Conservation (phyloP, 495 filamentous ascomycete species). For the Bombardia bombarda region DNA sequence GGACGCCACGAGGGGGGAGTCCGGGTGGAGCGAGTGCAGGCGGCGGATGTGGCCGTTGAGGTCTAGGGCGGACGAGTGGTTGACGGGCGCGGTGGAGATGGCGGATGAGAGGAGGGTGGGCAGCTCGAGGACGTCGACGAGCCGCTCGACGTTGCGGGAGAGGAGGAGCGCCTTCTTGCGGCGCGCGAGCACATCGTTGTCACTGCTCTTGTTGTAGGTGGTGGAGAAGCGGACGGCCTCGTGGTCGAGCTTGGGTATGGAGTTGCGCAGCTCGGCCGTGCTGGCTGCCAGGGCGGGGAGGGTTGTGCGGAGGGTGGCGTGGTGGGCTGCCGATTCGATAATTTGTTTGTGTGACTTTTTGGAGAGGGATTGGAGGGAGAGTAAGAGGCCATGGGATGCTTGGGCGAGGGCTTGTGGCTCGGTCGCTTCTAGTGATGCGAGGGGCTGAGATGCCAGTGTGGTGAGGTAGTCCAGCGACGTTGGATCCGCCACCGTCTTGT, state of each 20-base stretch:
- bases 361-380: slow-evolving; percentile 81
- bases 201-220: slow-evolving; percentile 69
- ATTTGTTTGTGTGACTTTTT: slow-evolving; percentile 88
- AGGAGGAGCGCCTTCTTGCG: slow-evolving; percentile 81
- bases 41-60: slow-evolving; percentile 90
- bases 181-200: slow-evolving; percentile 59
- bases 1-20: slow-evolving; percentile 63
- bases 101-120: slow-evolving; percentile 72
- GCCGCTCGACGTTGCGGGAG: slow-evolving; percentile 75
- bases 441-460: slow-evolving; percentile 68
- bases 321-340: slow-evolving; percentile 68
- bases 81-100: slow-evolving; percentile 41
- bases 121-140: slow-evolving; percentile 87
- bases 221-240: slow-evolving; percentile 72
- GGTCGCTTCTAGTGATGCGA: slow-evolving; percentile 59
- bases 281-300: slow-evolving; percentile 61
- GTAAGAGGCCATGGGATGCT: slow-evolving; percentile 69
- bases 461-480: slow-evolving; percentile 76
- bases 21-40: slow-evolving; percentile 71
- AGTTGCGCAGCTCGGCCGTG: slow-evolving; percentile 55
- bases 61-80: slow-evolving; percentile 86
- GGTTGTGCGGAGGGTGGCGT: slow-evolving; percentile 58
- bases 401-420: slow-evolving; percentile 78
- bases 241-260: slow-evolving; percentile 72
- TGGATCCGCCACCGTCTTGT: slow-evolving; percentile 43